phyloP scores from a whole-genome alignment of 768 basidiomycete genomes.

The Boletus patriciae region DNA sequence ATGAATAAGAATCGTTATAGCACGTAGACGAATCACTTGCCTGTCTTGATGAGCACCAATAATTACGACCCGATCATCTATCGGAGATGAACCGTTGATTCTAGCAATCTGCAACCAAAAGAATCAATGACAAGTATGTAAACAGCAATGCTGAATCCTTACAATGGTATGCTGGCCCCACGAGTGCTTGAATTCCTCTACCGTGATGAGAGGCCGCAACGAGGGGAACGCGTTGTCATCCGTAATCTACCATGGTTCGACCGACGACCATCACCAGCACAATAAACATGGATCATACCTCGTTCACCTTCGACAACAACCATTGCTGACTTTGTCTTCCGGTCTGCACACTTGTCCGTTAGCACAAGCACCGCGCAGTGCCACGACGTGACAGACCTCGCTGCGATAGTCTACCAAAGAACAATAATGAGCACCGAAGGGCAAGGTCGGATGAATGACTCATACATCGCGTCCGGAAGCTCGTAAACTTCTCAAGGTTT shows the following conservation, averaged over 20 bases:
- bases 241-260: constrained; percentile 52
- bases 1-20: constrained; percentile 1
- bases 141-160: constrained; percentile 22
- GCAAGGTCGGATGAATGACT: constrained; percentile 11
- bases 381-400: constrained; percentile 47
- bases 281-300: constrained; percentile 43
- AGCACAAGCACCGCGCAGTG: constrained; percentile 11
- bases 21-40: constrained; percentile 31
- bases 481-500: constrained; percentile 65
- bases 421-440: constrained; percentile 1
- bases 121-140: background rate
- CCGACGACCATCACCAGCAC: constrained; percentile 1
- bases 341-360: constrained; percentile 43
- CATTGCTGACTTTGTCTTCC: constrained; percentile 77
- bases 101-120: constrained; percentile 56
- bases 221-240: constrained; percentile 55
- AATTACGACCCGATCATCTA: constrained; percentile 63
- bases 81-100: constrained; percentile 68
- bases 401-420: constrained; percentile 65
- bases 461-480: constrained; percentile 74
- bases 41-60: constrained; percentile 86
- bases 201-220: constrained; percentile 55
- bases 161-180: constrained; percentile 88
- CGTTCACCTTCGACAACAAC: constrained; percentile 63
- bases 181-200: constrained; percentile 72